Evolutionary conservation across 2,329 filamentous ascomycete genomes (phyloP).

Genomic region (Trichoderma atroviride): DNA sequence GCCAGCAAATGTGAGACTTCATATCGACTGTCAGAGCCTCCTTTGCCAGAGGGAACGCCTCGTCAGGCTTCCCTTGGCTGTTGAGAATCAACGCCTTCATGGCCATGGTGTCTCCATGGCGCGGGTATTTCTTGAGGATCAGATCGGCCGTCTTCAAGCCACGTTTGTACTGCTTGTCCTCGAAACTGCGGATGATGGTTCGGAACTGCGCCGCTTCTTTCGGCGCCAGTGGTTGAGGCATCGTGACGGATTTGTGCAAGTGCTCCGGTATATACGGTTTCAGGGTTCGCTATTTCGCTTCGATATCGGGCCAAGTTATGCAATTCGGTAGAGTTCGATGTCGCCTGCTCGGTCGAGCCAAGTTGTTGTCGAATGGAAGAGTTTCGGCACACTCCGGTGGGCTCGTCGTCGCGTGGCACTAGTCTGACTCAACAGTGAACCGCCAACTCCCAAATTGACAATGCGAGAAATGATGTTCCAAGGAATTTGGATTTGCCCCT

Average conservation of each 20-base stretch:
- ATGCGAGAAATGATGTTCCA: not conserved
- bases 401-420: constrained; percentile 11
- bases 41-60: constrained; percentile 92
- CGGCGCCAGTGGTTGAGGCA: constrained; percentile 74
- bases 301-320: not conserved
- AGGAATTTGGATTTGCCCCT: not conserved
- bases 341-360: not conserved
- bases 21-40: constrained; percentile 92
- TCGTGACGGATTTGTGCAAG: constrained; percentile 39
- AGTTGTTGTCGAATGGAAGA: not conserved
- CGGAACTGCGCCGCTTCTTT: constrained; percentile 96
- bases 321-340: not conserved
- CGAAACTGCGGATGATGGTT: constrained; percentile 92
- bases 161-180: constrained; percentile 95
- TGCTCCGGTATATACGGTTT: not conserved
- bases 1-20: constrained; percentile 99
- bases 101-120: constrained; percentile 96
- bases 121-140: constrained; percentile 91
- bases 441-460: not conserved
- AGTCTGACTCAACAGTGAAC: not conserved
- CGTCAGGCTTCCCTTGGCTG: constrained; percentile 85
- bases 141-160: constrained; percentile 95
- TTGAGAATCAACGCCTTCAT: constrained; percentile 99
- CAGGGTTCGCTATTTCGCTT: not conserved
- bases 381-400: not conserved